Percentiles rank a stretch among this genome's conserved stretches.
These are phyloP conservation scores for Xylaria grammica DNA, from an alignment of 495 filamentous ascomycete species.

Conservation along the genomic window DNA sequence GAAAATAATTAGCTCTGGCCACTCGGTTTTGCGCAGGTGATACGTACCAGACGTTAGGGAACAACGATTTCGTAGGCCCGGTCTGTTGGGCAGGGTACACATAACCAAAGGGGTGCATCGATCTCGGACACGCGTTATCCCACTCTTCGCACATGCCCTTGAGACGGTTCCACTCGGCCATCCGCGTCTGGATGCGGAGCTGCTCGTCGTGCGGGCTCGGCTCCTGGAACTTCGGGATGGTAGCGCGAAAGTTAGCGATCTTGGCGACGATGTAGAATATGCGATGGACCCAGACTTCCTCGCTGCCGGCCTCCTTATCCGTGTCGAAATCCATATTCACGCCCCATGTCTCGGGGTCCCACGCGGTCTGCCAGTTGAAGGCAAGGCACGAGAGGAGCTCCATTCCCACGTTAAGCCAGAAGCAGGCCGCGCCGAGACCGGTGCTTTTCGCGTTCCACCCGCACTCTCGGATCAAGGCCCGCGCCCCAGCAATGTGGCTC, in stretches of 20 bases:
- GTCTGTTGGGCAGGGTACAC: conserved; percentile 70
- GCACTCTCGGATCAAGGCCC: conserved; percentile 89
- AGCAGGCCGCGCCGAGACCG: conserved; percentile 86
- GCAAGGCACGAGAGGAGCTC: conserved; percentile 86
- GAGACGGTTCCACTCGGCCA: conserved; percentile 77
- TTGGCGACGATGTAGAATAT: conserved; percentile 93
- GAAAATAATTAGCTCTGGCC: not conserved
- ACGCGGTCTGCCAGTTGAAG: conserved; percentile 86
- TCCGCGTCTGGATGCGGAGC: conserved; percentile 64
- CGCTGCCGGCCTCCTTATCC: conserved; percentile 51
- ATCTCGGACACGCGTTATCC: conserved; percentile 75
- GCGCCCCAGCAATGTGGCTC: conserved; percentile 85
- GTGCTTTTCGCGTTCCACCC: conserved; percentile 82
- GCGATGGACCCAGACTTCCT: conserved; percentile 90
- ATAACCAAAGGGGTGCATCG: conserved; percentile 86
- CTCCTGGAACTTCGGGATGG: conserved; percentile 64
- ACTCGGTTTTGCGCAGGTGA: not conserved
- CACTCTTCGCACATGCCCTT: conserved; percentile 79
- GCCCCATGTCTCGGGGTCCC: conserved; percentile 92
- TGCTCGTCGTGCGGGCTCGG: conserved; percentile 65
- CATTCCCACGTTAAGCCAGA: conserved; percentile 92
- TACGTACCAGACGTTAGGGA: conserved; percentile 85
- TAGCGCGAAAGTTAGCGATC: conserved; percentile 79
- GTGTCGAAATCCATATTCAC: conserved; percentile 77
- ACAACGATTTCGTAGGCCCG: conserved; percentile 65